Percentiles rank a stretch among this genome's conserved stretches.
phyloP scores from a whole-genome alignment of 805 yeast genomes.

The Schwanniomyces occidentalis region DNA sequence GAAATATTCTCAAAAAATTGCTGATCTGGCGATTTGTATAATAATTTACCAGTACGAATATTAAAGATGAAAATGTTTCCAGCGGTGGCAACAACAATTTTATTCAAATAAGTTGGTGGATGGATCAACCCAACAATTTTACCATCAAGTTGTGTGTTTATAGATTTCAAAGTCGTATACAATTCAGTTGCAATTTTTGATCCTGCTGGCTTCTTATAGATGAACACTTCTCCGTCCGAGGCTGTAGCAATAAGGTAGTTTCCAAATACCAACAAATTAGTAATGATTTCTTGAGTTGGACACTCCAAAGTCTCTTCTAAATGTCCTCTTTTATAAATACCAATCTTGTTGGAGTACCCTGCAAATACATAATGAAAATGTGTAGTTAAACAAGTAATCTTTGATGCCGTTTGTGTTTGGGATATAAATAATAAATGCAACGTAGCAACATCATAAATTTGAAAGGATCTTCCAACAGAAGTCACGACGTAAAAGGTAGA shows the following conservation, averaged over 20 bases:
- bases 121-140: constrained; percentile 69
- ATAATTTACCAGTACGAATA: constrained; percentile 70
- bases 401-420: constrained; percentile 67
- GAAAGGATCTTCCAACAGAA: constrained; percentile 85
- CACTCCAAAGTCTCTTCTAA: constrained; percentile 47
- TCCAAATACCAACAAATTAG: constrained; percentile 67
- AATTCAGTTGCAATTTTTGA: constrained; percentile 57
- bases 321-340: constrained; percentile 80
- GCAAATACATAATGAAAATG: constrained; percentile 85
- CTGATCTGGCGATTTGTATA: constrained; percentile 52
- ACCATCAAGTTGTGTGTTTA: constrained; percentile 63
- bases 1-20: constrained; percentile 57
- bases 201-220: constrained; percentile 52
- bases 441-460: constrained; percentile 88
- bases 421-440: constrained; percentile 85
- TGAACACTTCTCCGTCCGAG: constrained; percentile 42
- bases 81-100: constrained; percentile 80
- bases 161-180: constrained; percentile 60
- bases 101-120: constrained; percentile 90
- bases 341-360: constrained; percentile 68
- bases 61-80: constrained; percentile 63
- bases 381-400: constrained; percentile 71
- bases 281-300: constrained; percentile 39
- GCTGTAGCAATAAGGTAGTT: constrained; percentile 65
- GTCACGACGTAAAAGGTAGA: constrained; percentile 85